Conservation (phyloP, 768 basidiomycete genomes). For the Candolleomyces efflorescens region DNA sequence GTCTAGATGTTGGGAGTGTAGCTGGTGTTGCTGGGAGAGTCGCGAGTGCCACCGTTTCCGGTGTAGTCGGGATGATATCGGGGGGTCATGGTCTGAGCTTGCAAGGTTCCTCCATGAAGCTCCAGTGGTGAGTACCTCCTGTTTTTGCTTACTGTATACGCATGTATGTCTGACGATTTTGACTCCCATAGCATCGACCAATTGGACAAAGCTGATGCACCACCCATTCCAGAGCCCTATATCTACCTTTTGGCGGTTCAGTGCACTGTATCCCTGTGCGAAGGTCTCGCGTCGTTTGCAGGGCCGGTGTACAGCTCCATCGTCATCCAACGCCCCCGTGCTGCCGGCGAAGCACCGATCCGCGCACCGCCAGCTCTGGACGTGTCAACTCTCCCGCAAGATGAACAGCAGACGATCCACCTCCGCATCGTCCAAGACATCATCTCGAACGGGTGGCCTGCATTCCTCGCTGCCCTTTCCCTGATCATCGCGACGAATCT, state of each 20-base stretch:
- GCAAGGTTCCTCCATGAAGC: constrained; percentile 75
- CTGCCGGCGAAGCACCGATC: constrained; percentile 58
- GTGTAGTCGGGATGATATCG: constrained; percentile 81
- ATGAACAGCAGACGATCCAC: constrained; percentile 50
- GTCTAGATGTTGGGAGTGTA: constrained; percentile 29
- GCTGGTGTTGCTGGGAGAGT: constrained; percentile 81
- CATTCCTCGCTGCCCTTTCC: constrained; percentile 83
- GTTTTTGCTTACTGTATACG: not conserved
- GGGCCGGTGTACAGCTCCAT: constrained; percentile 73
- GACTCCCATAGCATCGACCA: constrained; percentile 78
- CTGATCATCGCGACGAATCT: constrained; percentile 89
- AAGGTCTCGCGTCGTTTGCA: constrained; percentile 74
- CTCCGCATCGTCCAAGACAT: constrained; percentile 68
- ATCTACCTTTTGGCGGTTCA: constrained; percentile 90
- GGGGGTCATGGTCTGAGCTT: constrained; percentile 62
- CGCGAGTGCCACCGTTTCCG: constrained; percentile 79
- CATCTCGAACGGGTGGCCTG: constrained; percentile 89
- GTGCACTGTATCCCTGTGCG: constrained; percentile 80
- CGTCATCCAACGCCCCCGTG: constrained; percentile 59
- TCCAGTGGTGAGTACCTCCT: constrained; percentile 69
- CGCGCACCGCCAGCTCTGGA: constrained; percentile 75
- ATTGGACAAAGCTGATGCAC: constrained; percentile 94
- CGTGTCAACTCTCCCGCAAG: constrained; percentile 43
- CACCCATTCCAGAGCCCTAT: constrained; percentile 90
- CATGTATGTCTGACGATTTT: not conserved